Evolutionary conservation across 441 rosid species (phyloP), one percentile per base, ranked within the genome.

Genomic region (Gossypium davidsonii): DNA sequence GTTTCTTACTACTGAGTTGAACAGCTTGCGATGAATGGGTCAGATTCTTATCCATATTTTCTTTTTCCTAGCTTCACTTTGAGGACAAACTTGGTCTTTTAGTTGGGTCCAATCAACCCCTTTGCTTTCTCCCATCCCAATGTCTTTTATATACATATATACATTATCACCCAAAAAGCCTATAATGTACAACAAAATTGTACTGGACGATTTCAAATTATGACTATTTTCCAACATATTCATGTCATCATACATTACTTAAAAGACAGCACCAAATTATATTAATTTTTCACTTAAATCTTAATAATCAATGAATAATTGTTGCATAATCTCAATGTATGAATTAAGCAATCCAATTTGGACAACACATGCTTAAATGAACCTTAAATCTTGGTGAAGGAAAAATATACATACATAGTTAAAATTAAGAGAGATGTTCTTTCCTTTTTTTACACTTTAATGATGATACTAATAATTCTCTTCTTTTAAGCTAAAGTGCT

Each of bases 21-120:
- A 42, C 48, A 42, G 37, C 52, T 44, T 18, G 34, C 34, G 34
- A 28, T 28, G 34, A 28, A 28, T 48, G 4, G 61, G 23, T 6
- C 39, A n/a, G 63, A 55, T 74, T 69, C 46, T 63, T 26, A 49
- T 65, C 70, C 67, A 15, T 0, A 28, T 42, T 31, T 60, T 15
- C 3, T 12, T 39, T 4, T 5, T 12, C 2, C 6, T 68, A 42
- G 53, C 66, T 60, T 56, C 64, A 64, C 77, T 44, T 63, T 18
- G 26, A 51, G 70, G 73, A 74, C 64, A 63, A 78, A 78, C 77
- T 73, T 58, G 26, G 25, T 67, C 74, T 65, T 78, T 71, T 65
- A 7, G n/a, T 26, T 65, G 18, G 11, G 37, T 17, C 15, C n/a
- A 46, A 70, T 39, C 46, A 55, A 18, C 11, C 44, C n/a, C 14